Evolutionary conservation across 2,329 filamentous ascomycete species (phyloP).

Genomic region (Phaeosphaeriaceae sp.): DNA sequence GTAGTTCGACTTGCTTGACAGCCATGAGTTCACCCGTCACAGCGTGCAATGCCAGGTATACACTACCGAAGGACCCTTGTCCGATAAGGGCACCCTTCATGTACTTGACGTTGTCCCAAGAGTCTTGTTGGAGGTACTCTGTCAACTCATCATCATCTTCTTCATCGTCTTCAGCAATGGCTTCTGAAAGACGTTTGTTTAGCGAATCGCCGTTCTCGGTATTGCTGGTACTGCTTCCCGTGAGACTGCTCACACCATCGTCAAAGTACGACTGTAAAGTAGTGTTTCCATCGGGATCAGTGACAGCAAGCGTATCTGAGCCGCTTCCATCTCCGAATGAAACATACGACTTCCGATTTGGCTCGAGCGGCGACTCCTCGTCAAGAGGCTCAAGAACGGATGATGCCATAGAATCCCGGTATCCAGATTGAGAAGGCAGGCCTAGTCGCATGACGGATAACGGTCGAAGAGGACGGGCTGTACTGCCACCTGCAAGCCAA

Average conservation of each 20-base stretch:
- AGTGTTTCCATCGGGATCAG: conserved; percentile 75
- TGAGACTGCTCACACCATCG: conserved; percentile 75
- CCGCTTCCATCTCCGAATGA: conserved; percentile 76
- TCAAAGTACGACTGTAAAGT: conserved; percentile 82
- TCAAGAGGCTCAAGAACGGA: conserved; percentile 88
- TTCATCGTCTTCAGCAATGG: conserved; percentile 88
- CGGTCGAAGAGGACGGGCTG: conserved; percentile 60
- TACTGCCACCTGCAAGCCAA: conserved; percentile 71
- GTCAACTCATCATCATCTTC: conserved; percentile 87
- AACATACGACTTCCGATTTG: conserved; percentile 95
- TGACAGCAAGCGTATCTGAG: conserved; percentile 73
- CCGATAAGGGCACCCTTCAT: conserved; percentile 99
- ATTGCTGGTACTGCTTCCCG: conserved; percentile 67
- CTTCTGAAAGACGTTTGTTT: conserved; percentile 81
- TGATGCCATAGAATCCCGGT: conserved; percentile 86
- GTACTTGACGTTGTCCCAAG: conserved; percentile 97
- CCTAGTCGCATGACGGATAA: conserved; percentile 66
- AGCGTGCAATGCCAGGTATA: conserved; percentile 92
- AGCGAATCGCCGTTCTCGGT: conserved; percentile 72
- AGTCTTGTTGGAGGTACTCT: conserved; percentile 89
- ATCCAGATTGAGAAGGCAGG: conserved; percentile 65
- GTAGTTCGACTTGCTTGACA: conserved; percentile 96
- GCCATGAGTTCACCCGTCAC: conserved; percentile 97
- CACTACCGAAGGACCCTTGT: conserved; percentile 93
- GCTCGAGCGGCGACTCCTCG: conserved; percentile 86